phyloP scores from a whole-genome alignment of 106 monocot species.

The Allium sativum region DNA sequence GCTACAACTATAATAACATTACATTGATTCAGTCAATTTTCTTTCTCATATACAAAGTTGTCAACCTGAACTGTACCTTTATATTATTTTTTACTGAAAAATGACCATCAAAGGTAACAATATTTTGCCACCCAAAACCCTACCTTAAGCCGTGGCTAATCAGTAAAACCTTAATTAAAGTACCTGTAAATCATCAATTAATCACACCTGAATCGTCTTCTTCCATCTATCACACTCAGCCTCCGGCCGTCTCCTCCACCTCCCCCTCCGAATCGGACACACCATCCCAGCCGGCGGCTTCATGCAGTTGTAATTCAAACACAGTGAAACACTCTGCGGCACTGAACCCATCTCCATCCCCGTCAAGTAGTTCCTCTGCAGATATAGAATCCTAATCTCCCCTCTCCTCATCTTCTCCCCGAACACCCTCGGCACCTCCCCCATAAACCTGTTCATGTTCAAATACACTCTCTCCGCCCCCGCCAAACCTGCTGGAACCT shows the following conservation, averaged over 20 bases:
- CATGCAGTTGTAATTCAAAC: slow-evolving; percentile 73
- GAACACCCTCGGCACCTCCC: slow-evolving; percentile 37
- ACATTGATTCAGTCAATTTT: too few species aligned
- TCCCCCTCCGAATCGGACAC: slow-evolving; percentile 41
- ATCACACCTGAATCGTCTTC: not conserved
- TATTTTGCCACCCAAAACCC: too few species aligned
- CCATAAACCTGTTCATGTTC: slow-evolving; percentile 57
- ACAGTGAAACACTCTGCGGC: slow-evolving; percentile 34
- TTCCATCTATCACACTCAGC: slow-evolving; percentile 25
- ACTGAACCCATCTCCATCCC: slow-evolving; percentile 26
- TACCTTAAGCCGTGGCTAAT: too few species aligned
- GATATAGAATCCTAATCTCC: slow-evolving; percentile 41
- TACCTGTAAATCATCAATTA: too few species aligned
- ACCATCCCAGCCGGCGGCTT: slow-evolving; percentile 34
- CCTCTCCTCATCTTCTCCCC: slow-evolving; percentile 27
- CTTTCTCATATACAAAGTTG: too few species aligned
- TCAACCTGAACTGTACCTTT: too few species aligned
- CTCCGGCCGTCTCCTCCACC: slow-evolving; percentile 33
- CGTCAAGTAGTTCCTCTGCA: slow-evolving; percentile 76
- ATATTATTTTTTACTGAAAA: too few species aligned
- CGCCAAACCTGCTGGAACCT: slow-evolving; percentile 34
- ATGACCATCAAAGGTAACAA: too few species aligned
- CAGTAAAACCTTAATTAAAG: too few species aligned
- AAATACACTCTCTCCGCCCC: slow-evolving; percentile 48
- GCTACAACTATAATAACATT: too few species aligned